A percentile compares a stretch with the other conserved stretches of the same genome.
phyloP scores from a whole-genome alignment of 495 filamentous ascomycete genomes.

The Tricharina praecox region DNA sequence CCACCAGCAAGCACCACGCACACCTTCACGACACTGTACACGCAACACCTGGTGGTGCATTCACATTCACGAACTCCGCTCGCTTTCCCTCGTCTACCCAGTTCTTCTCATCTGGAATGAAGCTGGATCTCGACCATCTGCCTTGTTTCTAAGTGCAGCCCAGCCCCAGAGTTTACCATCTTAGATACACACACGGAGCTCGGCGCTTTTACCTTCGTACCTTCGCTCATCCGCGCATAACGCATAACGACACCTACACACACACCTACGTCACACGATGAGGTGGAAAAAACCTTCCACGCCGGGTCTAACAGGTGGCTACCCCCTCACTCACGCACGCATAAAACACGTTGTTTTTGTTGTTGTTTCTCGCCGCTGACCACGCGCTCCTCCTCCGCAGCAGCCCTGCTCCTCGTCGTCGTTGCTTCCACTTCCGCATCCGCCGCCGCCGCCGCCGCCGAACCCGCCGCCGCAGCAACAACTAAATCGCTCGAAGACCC shows the following conservation, averaged over 20 bases:
- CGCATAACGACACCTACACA: no score
- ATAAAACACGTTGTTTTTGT: no score
- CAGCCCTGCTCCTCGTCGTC: not conserved
- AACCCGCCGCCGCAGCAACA: not conserved
- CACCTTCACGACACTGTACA: no score
- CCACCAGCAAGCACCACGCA: no score
- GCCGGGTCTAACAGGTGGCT: not conserved
- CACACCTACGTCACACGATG: not conserved
- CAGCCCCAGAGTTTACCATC: not conserved
- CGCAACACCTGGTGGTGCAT: no score
- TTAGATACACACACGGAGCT: not conserved
- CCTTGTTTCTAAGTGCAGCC: slow-evolving; percentile 6
- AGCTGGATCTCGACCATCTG: not conserved
- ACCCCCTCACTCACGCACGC: not conserved
- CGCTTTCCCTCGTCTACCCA: no score
- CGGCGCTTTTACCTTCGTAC: no score
- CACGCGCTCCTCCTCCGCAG: not conserved
- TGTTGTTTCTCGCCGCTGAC: not conserved
- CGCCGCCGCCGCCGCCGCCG: not conserved
- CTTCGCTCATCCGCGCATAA: no score
- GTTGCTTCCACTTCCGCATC: no score
- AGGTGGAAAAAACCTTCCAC: not conserved
- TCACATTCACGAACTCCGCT: no score
- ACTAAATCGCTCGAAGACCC: not conserved
- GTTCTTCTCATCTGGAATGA: no score